These are phyloP conservation scores for Leishmania major DNA, from an alignment of 208 protist genomes.

Conservation along the genomic window DNA sequence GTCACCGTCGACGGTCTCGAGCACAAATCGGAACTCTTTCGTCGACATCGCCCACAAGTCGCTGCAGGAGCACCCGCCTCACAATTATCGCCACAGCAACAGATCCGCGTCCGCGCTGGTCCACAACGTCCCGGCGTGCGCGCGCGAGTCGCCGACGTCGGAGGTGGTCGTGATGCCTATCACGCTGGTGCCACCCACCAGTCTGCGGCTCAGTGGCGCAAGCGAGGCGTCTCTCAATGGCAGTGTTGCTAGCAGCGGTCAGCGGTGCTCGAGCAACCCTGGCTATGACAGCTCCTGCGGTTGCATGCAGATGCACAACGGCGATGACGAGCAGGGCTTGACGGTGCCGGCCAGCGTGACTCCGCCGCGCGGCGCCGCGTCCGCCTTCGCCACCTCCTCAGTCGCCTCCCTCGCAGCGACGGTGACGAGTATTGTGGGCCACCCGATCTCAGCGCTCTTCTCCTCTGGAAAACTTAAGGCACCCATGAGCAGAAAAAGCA, in stretches of 20 bases:
- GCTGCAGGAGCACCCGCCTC: background rate
- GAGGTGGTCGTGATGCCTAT: constrained; percentile 8
- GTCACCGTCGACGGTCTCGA: background rate
- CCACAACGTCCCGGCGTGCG: constrained; percentile 2
- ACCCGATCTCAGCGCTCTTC: constrained; percentile 11
- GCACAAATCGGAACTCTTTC: background rate
- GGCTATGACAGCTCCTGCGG: background rate
- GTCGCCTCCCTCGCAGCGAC: constrained; percentile 8
- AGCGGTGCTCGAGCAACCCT: background rate
- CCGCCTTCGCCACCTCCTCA: constrained; percentile 8
- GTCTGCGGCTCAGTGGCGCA: background rate
- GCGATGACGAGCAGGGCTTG: background rate
- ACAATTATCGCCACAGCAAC: background rate
- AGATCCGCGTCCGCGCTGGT: background rate
- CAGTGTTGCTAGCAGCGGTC: background rate
- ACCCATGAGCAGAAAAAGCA: constrained; percentile 16
- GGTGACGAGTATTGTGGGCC: constrained; percentile 14
- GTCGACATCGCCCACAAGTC: background rate
- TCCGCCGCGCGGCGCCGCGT: background rate
- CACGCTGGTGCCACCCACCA: constrained; percentile 4
- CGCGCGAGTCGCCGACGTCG: background rate
- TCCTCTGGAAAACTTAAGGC: constrained; percentile 23
- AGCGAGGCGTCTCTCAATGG: background rate
- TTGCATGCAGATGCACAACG: background rate
- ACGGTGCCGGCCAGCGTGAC: background rate